A percentile compares a stretch with the other conserved stretches of the same genome.
Conservation (phyloP, 306 rosid species). For the Cicer bijugum region DNA sequence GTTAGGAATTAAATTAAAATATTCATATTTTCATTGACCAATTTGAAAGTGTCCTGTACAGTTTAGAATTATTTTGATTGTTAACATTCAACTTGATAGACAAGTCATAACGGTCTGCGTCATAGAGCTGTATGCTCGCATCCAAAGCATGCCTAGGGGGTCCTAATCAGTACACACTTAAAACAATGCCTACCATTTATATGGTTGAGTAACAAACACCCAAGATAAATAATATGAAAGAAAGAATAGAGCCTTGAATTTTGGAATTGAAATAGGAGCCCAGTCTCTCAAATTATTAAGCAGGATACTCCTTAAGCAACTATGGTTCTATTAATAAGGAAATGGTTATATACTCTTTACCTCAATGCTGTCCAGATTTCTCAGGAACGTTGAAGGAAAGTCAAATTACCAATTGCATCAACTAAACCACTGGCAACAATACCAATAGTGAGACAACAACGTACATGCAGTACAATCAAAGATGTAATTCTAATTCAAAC, state of each 20-base stretch:
- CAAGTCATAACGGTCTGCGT: background rate
- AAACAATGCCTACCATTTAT: conserved; percentile 4
- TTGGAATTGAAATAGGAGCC: background rate
- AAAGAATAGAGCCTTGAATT: background rate
- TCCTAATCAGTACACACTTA: background rate
- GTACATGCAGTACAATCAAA: conserved; percentile 30
- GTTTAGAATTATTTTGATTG: no score
- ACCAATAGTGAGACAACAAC: background rate
- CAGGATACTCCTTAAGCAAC: background rate
- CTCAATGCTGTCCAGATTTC: background rate
- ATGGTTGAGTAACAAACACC: no score
- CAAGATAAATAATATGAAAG: background rate
- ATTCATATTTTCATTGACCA: no score
- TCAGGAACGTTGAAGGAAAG: background rate
- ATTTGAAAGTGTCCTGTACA: no score
- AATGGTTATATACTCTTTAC: background rate
- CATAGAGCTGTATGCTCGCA: background rate
- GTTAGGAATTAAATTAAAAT: no score
- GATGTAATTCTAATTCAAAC: conserved; percentile 39
- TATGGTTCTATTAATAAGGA: background rate
- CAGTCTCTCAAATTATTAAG: background rate
- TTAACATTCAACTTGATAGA: background rate
- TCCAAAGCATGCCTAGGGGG: background rate
- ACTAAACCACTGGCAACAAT: background rate
- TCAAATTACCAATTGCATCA: conserved; percentile 1